Conservation (phyloP, 1,284 basidiomycete genomes). For the Irpex rosettiformis region DNA sequence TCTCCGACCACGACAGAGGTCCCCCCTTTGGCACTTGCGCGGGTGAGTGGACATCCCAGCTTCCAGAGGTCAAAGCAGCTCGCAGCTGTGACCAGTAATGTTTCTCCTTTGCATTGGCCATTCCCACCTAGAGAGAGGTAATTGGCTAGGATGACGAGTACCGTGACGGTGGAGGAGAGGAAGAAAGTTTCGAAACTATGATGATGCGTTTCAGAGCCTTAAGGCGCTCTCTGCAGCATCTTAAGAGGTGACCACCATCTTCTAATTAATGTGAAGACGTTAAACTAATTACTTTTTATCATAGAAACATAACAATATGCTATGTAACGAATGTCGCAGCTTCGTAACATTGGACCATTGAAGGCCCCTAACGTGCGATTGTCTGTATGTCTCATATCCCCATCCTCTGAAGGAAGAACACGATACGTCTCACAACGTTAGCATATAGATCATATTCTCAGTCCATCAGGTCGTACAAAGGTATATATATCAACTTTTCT, state of each 20-base stretch:
- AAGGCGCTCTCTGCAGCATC: background rate
- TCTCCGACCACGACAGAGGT: conserved; percentile 71
- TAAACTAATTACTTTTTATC: background rate
- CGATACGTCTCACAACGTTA: too few species aligned
- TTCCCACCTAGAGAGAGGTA: conserved; percentile 12
- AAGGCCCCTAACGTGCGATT: too few species aligned
- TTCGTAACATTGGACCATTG: too few species aligned
- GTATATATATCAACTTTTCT: background rate
- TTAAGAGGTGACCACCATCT: background rate
- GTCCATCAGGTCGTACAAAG: background rate
- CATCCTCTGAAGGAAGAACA: too few species aligned
- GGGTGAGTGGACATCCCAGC: conserved; percentile 59
- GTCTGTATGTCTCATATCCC: too few species aligned
- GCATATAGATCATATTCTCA: background rate
- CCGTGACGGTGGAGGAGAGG: background rate
- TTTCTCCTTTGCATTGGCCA: conserved; percentile 54
- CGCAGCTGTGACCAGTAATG: conserved; percentile 76
- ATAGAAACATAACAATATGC: background rate
- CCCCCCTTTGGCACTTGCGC: conserved; percentile 60
- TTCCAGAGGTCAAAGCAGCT: conserved; percentile 60
- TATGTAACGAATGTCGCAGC: background rate
- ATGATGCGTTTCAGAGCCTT: background rate
- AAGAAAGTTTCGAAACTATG: background rate
- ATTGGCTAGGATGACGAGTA: background rate
- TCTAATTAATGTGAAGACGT: background rate